These are phyloP conservation scores for Penicillium sp. DNA, from an alignment of 2,329 filamentous ascomycete genomes.

Conservation along the genomic window DNA sequence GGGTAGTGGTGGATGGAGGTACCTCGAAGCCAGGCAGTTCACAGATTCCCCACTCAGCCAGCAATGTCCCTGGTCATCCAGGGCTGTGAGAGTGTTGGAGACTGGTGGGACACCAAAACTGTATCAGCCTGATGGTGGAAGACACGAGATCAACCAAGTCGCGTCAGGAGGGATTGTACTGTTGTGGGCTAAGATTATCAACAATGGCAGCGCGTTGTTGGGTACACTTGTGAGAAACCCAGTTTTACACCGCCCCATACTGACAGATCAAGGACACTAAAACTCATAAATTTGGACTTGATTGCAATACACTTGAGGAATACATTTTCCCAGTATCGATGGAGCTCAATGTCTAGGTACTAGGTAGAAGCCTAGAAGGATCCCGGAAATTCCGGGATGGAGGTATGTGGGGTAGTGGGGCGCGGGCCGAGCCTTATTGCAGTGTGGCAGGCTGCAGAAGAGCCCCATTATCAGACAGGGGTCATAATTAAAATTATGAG, in stretches of 20 bases:
- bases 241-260: background rate
- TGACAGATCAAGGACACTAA: background rate
- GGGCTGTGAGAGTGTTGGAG: background rate
- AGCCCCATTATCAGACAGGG: background rate
- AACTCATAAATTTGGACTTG: no score
- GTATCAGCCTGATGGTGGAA: background rate
- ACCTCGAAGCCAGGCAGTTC: background rate
- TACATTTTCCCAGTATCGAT: no score
- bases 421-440: slow-evolving; percentile 1
- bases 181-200: background rate
- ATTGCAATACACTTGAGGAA: no score
- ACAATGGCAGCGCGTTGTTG: no score
- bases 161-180: background rate
- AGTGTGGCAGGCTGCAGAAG: background rate
- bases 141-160: background rate
- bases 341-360: no score
- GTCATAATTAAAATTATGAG: background rate
- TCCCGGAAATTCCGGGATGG: background rate
- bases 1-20: background rate
- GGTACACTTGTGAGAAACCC: background rate
- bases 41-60: background rate
- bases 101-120: background rate
- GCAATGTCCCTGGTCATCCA: background rate
- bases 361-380: background rate
- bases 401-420: background rate